Evolutionary conservation across 2,329 filamentous ascomycete genomes (phyloP).

Genomic region (Venturia pyrina): DNA sequence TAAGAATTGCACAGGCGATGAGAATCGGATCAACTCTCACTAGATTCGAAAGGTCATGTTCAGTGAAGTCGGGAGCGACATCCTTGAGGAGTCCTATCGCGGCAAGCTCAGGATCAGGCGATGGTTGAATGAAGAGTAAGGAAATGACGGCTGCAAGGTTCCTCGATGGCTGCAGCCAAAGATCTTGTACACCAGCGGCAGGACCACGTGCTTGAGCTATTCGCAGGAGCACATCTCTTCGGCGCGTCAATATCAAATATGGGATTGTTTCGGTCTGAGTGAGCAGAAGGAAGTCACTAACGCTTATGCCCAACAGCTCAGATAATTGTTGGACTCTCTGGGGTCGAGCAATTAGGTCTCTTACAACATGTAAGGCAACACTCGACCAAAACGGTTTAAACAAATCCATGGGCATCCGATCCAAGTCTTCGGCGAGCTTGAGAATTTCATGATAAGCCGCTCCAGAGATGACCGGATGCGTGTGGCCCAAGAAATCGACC

Average conservation of each 20-base stretch:
- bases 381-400: slow-evolving; percentile 85
- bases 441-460: slow-evolving; percentile 76
- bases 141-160: slow-evolving; percentile 51
- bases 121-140: slow-evolving; percentile 47
- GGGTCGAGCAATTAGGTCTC: slow-evolving; percentile 70
- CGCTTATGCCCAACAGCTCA: slow-evolving; percentile 66
- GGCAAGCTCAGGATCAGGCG: slow-evolving; percentile 55
- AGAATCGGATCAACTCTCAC: slow-evolving; percentile 65
- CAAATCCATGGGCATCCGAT: slow-evolving; percentile 54
- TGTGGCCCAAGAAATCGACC: slow-evolving; percentile 76
- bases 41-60: slow-evolving; percentile 54
- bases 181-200: slow-evolving; percentile 46
- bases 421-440: slow-evolving; percentile 57
- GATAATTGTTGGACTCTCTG: slow-evolving; percentile 72
- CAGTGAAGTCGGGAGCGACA: slow-evolving; percentile 60
- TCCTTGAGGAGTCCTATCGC: slow-evolving; percentile 59
- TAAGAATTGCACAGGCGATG: slow-evolving; percentile 72
- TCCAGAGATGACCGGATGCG: slow-evolving; percentile 67
- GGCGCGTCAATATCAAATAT: slow-evolving; percentile 70
- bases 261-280: slow-evolving; percentile 79
- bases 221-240: slow-evolving; percentile 66
- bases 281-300: slow-evolving; percentile 61
- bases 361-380: slow-evolving; percentile 71
- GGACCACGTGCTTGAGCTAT: slow-evolving; percentile 61
- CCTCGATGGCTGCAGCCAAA: slow-evolving; percentile 45